phyloP scores from a whole-genome alignment of 768 basidiomycete genomes.

The Mycena rebaudengoi region DNA sequence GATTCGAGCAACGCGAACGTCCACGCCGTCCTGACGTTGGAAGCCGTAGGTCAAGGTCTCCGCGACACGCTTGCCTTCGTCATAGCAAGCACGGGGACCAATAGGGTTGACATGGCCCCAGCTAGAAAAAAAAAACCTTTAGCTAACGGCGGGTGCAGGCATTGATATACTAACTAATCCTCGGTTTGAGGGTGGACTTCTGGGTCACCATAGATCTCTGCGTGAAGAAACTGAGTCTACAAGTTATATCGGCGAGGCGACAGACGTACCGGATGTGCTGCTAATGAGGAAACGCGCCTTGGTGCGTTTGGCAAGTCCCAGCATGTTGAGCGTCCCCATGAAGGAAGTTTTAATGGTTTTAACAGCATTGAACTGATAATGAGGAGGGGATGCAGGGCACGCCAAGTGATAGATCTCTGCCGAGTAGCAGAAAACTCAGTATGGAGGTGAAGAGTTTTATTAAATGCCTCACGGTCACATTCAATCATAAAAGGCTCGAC shows the following conservation, averaged over 20 bases:
- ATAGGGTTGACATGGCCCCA: conserved; percentile 99
- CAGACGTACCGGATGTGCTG: conserved; percentile 84
- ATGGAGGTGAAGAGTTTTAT: conserved; percentile 5
- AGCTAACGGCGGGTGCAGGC: too few relatives aligned
- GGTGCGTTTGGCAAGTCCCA: conserved; percentile 95
- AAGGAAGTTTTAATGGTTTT: conserved; percentile 99
- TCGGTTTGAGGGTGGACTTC: conserved; percentile 97
- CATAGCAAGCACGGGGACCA: conserved; percentile 98
- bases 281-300: conserved; percentile 97
- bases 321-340: conserved; percentile 98
- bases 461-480: conserved; percentile 82
- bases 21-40: conserved; percentile 92
- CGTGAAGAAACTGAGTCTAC: conserved; percentile 18
- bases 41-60: conserved; percentile 98
- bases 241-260: conserved; percentile 10
- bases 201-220: conserved; percentile 98
- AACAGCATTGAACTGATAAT: conserved; percentile 97
- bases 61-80: conserved; percentile 99
- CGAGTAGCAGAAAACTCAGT: conserved; percentile 26
- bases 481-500: conserved; percentile 99
- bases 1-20: conserved; percentile 96
- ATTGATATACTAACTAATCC: conserved; percentile 79
- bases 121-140: conserved; percentile 50
- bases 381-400: conserved; percentile 96
- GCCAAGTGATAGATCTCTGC: conserved; percentile 99